Evolutionary conservation across 2,329 filamentous ascomycete species (phyloP).

Genomic region (Paraconiothyrium sp.): DNA sequence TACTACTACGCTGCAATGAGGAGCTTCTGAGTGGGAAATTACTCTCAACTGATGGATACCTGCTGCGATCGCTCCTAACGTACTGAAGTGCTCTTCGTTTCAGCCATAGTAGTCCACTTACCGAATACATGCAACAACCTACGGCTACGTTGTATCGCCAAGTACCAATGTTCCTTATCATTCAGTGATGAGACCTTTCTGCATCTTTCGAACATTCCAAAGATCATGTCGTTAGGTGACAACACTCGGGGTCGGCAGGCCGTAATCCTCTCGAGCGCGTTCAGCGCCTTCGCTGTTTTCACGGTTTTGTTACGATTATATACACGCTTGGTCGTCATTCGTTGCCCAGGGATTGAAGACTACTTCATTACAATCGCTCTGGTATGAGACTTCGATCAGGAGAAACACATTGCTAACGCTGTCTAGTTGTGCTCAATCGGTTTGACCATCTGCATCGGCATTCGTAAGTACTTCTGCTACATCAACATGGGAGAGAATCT

Average conservation of each 20-base stretch:
- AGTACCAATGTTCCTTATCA: conserved; percentile 4
- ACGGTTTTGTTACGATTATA: conserved; percentile 14
- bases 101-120: conserved; percentile 5
- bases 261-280: conserved; percentile 12
- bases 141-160: neutral
- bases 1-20: conserved; percentile 5
- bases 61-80: neutral
- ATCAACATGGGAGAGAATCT: conserved; percentile 11
- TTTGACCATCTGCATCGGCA: conserved; percentile 38
- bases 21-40: neutral
- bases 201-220: neutral
- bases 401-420: neutral
- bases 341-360: conserved; percentile 16
- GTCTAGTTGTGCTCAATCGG: conserved; percentile 39
- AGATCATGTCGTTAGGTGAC: conserved; percentile 6
- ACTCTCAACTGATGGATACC: neutral
- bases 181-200: neutral
- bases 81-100: conserved; percentile 3
- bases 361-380: conserved; percentile 12
- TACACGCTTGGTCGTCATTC: conserved; percentile 15
- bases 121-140: neutral
- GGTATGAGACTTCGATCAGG: neutral
- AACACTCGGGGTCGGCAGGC: conserved; percentile 14
- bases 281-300: conserved; percentile 10
- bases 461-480: conserved; percentile 31